These are phyloP conservation scores for Musa acuminata DNA, from an alignment of 176 grass and related monocot genomes.

Conservation along the genomic window DNA sequence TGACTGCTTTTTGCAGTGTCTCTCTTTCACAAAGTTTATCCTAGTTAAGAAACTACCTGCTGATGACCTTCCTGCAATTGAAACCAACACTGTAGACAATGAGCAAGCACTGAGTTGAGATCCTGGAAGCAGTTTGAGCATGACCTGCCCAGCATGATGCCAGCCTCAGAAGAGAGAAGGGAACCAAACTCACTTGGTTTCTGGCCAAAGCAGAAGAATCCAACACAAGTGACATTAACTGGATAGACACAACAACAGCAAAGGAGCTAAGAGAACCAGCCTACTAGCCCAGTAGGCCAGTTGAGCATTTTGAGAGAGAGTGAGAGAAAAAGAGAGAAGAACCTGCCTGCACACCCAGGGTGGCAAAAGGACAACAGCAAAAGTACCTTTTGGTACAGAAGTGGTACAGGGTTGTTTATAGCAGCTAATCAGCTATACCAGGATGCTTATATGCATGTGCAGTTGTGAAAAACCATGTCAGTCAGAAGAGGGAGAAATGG, in stretches of 20 bases:
- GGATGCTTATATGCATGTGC: background rate
- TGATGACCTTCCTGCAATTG: background rate
- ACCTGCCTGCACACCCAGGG: background rate
- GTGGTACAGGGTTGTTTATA: background rate
- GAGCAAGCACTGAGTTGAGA: background rate
- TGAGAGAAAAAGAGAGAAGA: background rate
- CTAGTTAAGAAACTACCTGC: constrained; percentile 1
- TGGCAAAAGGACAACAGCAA: constrained; percentile 12
- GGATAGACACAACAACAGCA: background rate
- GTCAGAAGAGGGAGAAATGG: background rate
- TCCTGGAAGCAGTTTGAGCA: background rate
- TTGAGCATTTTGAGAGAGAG: constrained; percentile 1
- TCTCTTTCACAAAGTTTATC: background rate
- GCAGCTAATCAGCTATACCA: background rate
- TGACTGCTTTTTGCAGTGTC: background rate
- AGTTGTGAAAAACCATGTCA: background rate
- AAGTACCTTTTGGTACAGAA: background rate
- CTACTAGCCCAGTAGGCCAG: background rate
- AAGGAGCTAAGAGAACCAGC: background rate
- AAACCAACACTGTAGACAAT: background rate
- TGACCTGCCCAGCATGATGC: background rate
- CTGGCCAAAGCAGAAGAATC: constrained; percentile 1
- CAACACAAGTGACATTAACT: background rate
- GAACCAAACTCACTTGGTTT: constrained; percentile 2
- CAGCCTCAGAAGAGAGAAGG: background rate